These are phyloP conservation scores for Onygenales sp. DNA, from an alignment of 2,329 filamentous ascomycete genomes.

Conservation along the genomic window DNA sequence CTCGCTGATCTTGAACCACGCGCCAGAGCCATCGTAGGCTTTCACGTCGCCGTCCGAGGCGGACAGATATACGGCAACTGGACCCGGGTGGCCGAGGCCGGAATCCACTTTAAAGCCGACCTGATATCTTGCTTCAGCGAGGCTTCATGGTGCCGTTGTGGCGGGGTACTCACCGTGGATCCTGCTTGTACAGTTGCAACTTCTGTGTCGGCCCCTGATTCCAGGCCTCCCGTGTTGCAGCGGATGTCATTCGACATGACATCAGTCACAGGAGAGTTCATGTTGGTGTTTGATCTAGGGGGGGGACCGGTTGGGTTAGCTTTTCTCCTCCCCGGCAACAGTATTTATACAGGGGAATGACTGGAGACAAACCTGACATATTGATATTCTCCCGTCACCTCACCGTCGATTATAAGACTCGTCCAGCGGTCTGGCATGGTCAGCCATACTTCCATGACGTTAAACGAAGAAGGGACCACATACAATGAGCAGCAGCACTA, in stretches of 20 bases:
- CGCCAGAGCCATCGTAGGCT: slow-evolving; percentile 1
- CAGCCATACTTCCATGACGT: not conserved
- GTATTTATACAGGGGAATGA: not conserved
- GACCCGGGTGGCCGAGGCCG: not conserved
- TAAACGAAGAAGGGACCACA: not conserved
- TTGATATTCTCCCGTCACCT: not conserved
- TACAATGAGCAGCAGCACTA: slow-evolving; percentile 1
- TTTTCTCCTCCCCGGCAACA: not conserved
- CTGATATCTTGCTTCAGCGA: too few relatives aligned
- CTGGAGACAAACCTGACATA: not conserved
- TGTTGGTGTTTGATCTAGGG: not conserved
- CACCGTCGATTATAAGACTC: not conserved
- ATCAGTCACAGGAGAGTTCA: slow-evolving; percentile 3
- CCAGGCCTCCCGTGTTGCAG: slow-evolving; percentile 1
- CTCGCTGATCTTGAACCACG: slow-evolving; percentile 1
- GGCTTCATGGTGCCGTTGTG: too few relatives aligned
- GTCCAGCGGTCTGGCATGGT: not conserved
- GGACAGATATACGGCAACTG: slow-evolving; percentile 1
- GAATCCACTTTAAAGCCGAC: slow-evolving; percentile 1
- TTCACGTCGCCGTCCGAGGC: not conserved
- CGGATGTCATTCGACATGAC: slow-evolving; percentile 1
- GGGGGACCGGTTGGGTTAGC: not conserved
- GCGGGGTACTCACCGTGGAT: not conserved
- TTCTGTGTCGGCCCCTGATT: not conserved
- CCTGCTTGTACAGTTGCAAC: not conserved